Evolutionary conservation across 208 protist genomes (phyloP).

Genomic region (Acanthamoeba divionensis): DNA sequence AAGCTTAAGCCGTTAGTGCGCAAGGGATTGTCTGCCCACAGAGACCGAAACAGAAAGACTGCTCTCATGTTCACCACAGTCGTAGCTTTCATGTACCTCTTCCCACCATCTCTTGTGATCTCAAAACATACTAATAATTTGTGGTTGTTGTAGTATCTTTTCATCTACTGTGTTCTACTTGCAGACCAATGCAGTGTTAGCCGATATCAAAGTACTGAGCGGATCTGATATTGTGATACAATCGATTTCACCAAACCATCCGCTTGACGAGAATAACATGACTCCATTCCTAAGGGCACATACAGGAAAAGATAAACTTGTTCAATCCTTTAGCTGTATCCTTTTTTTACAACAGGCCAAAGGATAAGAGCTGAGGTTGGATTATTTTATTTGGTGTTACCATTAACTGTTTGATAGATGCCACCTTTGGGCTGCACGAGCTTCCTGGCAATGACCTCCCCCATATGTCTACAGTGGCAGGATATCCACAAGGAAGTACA

Average conservation of each 20-base stretch:
- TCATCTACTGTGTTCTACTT: constrained; percentile 82
- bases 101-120: neutral
- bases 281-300: neutral
- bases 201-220: constrained; percentile 51
- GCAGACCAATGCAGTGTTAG: constrained; percentile 66
- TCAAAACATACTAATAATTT: neutral
- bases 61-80: constrained; percentile 93
- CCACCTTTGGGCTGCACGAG: neutral
- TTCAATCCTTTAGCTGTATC: too few relatives aligned
- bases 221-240: constrained; percentile 36
- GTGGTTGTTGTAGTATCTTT: constrained; percentile 73
- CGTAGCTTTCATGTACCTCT: constrained; percentile 81
- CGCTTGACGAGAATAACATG: neutral
- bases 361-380: neutral
- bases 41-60: constrained; percentile 87
- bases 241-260: neutral
- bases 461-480: neutral
- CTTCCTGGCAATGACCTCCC: neutral
- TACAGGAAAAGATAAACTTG: neutral
- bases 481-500: neutral
- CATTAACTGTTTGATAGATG: neutral
- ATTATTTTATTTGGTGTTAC: neutral
- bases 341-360: neutral
- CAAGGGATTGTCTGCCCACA: constrained; percentile 90
- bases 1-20: constrained; percentile 79